Evolutionary conservation across 768 basidiomycete genomes (phyloP), one percentile per base, ranked within the genome.

Genomic region (Pholiota microspora): DNA sequence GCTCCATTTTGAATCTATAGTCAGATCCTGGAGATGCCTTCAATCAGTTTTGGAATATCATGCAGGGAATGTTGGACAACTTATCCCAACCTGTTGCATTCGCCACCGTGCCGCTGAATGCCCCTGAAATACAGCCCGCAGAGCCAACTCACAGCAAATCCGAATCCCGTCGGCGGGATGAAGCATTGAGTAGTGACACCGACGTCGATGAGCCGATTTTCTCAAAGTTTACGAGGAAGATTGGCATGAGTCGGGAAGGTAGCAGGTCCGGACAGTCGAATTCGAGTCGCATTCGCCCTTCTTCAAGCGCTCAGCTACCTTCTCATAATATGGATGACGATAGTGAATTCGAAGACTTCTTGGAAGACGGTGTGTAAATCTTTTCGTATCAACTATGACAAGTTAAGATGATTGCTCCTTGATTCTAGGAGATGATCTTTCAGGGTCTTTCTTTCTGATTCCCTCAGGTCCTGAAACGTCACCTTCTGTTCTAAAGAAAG

Each of bases 11-110:
- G 23, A 25, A 7, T 32, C 45, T 53, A 7, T 57, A 88, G 88
- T 85, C 85, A 55, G 92, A 94, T 63, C 86, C 90, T 2, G 84
- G 87, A 3, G 92, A 94, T 63, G 85, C 89, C 4, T 94, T 94
- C 73, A 91, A 92, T 64, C 82, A 90, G 61, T 94, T 93, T 64
- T 94, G 92, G 92, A 84, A 81, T 60, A 88, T 89, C 46, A 87
- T 92, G 76, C 89, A 93, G 69, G 89, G 85, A 35, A 86, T 92
- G 83, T 69, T 93, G 44, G 89, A 93, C 62, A 88, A 91, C 62
- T 77, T 94, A n/a, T 87, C 89, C 3, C 89, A 91, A 62, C 87
- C 88, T 3, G 84, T 89, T 7, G 92, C 92, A 13, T 94, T 94
- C 64, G 83, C 91, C 4, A 91, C 88, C 6, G 85, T 86, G 12